Percentiles rank a stretch among this genome's conserved stretches.
Evolutionary conservation across 495 filamentous ascomycete species (phyloP).

Genomic region (Antarctomyces pellizariae): DNA sequence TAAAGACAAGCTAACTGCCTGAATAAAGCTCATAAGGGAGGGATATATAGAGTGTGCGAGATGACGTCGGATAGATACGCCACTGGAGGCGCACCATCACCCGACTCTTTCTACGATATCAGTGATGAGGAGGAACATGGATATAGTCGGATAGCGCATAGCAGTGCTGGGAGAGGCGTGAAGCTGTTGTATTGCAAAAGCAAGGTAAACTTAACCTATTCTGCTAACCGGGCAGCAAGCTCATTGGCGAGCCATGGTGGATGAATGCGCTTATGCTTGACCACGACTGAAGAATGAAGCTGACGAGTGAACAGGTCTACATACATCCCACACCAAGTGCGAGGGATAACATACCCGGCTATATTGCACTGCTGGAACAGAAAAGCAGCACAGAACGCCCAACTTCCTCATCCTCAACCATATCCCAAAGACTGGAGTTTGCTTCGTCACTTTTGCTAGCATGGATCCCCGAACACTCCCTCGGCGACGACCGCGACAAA

Average conservation of each 20-base stretch:
- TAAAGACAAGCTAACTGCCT: no score
- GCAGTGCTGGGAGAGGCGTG: conserved; percentile 55
- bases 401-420: conserved; percentile 27
- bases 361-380: conserved; percentile 83
- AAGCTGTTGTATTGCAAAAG: conserved; percentile 94
- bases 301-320: conserved; percentile 43
- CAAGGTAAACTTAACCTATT: conserved; percentile 35
- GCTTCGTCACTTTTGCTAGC: conserved; percentile 61
- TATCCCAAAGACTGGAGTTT: conserved; percentile 13
- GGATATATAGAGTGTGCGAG: no score
- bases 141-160: conserved; percentile 86
- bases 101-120: conserved; percentile 85
- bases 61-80: no score
- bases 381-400: conserved; percentile 28
- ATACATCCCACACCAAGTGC: conserved; percentile 86
- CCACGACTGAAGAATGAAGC: conserved; percentile 2
- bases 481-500: conserved; percentile 65
- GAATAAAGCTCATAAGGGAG: no score
- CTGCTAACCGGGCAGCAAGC: not conserved
- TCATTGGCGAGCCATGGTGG: conserved; percentile 5
- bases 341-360: conserved; percentile 92
- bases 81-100: conserved; percentile 31
- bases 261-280: conserved; percentile 6
- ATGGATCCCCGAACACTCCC: conserved; percentile 79
- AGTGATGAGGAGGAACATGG: conserved; percentile 91